phyloP scores from a whole-genome alignment of 345 rosid genomes.

The Salix suchowensis region DNA sequence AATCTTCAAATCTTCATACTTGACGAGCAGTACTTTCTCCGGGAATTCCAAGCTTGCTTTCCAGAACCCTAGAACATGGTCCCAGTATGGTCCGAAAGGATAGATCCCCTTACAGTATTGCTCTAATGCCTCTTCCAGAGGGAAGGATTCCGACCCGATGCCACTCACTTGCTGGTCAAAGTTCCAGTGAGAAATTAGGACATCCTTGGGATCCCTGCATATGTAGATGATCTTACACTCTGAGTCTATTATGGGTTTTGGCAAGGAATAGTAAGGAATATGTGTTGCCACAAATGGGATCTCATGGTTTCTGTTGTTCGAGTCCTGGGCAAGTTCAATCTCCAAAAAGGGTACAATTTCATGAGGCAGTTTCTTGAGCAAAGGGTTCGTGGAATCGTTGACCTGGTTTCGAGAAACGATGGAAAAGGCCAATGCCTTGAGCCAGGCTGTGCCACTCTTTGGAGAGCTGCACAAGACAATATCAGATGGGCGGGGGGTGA shows the following conservation, averaged over 20 bases:
- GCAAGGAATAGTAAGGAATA: neutral
- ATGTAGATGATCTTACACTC: neutral
- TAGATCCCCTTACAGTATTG: neutral
- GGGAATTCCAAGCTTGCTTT: slow-evolving; percentile 5
- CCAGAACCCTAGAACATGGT: slow-evolving; percentile 7
- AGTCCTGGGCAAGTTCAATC: neutral
- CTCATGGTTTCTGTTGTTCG: neutral
- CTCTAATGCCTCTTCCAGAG: slow-evolving; percentile 6
- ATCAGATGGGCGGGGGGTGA: neutral
- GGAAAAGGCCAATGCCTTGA: neutral
- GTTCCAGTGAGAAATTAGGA: neutral
- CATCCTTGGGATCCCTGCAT: neutral
- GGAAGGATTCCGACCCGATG: neutral
- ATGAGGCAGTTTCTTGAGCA: neutral
- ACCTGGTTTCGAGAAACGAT: neutral
- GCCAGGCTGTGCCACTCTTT: neutral
- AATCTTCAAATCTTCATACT: slow-evolving; percentile 5
- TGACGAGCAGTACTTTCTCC: neutral
- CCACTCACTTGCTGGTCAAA: neutral
- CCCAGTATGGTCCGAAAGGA: neutral
- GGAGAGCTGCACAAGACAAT: neutral
- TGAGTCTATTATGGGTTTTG: neutral
- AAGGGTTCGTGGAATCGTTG: neutral
- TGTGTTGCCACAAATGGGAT: neutral
- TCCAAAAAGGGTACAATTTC: neutral